phyloP scores from a whole-genome alignment of 1,284 basidiomycete genomes.

The Anthracocystis panici-leucophaei region DNA sequence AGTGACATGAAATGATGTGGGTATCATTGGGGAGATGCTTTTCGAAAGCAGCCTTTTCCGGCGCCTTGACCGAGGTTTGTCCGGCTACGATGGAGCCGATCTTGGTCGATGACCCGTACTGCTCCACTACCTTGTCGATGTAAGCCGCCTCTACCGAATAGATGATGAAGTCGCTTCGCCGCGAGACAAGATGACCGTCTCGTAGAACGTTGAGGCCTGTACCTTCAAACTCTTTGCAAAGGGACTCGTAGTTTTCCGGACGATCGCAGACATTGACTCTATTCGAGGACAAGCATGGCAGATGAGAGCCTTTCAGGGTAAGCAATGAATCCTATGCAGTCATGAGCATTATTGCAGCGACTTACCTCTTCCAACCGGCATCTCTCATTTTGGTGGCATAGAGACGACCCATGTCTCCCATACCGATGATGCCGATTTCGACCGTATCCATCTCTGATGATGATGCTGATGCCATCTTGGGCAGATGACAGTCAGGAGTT shows the following conservation, averaged over 20 bases:
- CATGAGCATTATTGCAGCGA: not conserved
- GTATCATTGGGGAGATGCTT: slow-evolving; percentile 86
- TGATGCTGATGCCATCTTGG: slow-evolving; percentile 22
- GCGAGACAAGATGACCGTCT: slow-evolving; percentile 86
- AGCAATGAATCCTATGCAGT: not conserved
- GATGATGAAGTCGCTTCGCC: slow-evolving; percentile 87
- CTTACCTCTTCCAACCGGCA: slow-evolving; percentile 80
- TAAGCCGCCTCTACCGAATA: slow-evolving; percentile 95
- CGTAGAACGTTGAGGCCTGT: slow-evolving; percentile 76
- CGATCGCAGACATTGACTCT: slow-evolving; percentile 89
- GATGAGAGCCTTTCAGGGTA: not conserved
- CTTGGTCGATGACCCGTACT: slow-evolving; percentile 95
- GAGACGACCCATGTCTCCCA: slow-evolving; percentile 87
- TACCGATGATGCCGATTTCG: slow-evolving; percentile 71
- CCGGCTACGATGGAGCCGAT: slow-evolving; percentile 90
- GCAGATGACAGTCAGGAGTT: not conserved
- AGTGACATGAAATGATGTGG: slow-evolving; percentile 91
- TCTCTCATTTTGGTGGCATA: slow-evolving; percentile 82
- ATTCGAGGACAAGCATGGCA: slow-evolving; percentile 70
- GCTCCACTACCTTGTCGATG: slow-evolving; percentile 83
- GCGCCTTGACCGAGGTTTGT: slow-evolving; percentile 96
- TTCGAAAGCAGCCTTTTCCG: slow-evolving; percentile 91
- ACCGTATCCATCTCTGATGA: slow-evolving; percentile 49
- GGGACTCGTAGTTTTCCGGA: slow-evolving; percentile 79
- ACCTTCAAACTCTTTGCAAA: slow-evolving; percentile 77